Conservation (phyloP, 148 eudicot genomes). For the Fagopyrum tataricum region DNA sequence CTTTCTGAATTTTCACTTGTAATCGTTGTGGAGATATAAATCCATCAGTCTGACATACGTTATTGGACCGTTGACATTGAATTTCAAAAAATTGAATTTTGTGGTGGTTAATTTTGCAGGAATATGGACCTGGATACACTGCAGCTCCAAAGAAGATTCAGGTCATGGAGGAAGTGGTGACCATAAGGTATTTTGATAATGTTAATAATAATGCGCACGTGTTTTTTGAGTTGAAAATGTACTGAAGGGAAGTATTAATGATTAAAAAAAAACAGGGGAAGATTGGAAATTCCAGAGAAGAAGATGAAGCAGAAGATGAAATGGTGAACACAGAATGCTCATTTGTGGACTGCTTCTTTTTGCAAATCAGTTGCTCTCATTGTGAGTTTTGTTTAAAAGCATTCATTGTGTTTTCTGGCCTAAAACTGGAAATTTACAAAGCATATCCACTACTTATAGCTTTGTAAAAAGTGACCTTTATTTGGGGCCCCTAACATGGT, state of each 20-base stretch:
- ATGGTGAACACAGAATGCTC: conserved; percentile 22
- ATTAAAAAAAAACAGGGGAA: conserved; percentile 30
- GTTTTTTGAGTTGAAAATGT: neutral
- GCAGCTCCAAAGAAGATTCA: conserved; percentile 39
- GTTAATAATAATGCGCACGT: neutral
- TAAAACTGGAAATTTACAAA: neutral
- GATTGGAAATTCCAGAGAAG: conserved; percentile 44
- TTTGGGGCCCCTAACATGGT: conserved; percentile 7
- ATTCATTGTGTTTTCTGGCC: neutral
- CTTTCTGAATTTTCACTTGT: neutral
- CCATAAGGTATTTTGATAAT: conserved; percentile 41
- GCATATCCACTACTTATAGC: neutral
- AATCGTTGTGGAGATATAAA: too few relatives aligned
- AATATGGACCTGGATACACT: conserved; percentile 72
- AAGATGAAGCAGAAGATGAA: conserved; percentile 14
- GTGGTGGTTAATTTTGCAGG: conserved; percentile 33
- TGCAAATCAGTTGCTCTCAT: conserved; percentile 59
- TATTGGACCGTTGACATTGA: too few relatives aligned
- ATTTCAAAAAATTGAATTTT: neutral
- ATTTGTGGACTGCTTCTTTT: conserved; percentile 35
- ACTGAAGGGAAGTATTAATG: neutral
- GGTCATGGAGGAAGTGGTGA: conserved; percentile 36
- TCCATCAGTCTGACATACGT: too few relatives aligned
- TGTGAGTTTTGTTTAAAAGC: conserved; percentile 35
- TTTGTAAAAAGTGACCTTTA: neutral